These are phyloP conservation scores for Aegilops speltoides DNA, from an alignment of 176 grass and related monocot species.

Conservation along the genomic window DNA sequence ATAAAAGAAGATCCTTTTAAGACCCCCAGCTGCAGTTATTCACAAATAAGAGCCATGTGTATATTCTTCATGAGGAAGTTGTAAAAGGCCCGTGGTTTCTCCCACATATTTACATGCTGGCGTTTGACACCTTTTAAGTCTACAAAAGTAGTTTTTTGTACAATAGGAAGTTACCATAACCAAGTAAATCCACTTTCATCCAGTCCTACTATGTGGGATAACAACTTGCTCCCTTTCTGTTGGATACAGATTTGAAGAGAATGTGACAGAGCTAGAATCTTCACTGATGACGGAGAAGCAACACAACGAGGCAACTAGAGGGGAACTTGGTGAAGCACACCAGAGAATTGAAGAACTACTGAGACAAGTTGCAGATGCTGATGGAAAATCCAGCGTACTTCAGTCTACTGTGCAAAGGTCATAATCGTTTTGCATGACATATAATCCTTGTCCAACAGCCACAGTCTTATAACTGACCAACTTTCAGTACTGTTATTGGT, in stretches of 20 bases:
- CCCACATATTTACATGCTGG: background rate
- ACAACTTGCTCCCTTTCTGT: constrained; percentile 8
- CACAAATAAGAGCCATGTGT: background rate
- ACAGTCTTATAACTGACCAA: background rate
- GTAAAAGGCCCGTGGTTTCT: background rate
- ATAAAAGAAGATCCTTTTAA: background rate
- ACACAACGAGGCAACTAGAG: constrained; percentile 39
- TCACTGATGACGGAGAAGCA: constrained; percentile 42
- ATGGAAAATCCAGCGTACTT: constrained; percentile 49
- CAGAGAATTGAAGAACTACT: constrained; percentile 53
- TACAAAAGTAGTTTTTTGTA: constrained; percentile 4
- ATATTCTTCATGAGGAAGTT: background rate
- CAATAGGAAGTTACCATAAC: background rate
- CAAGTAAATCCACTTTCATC: constrained; percentile 16
- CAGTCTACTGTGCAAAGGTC: constrained; percentile 68
- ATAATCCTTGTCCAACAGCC: constrained; percentile 9
- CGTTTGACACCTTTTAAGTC: background rate
- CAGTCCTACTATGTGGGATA: constrained; percentile 3
- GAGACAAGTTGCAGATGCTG: constrained; percentile 48
- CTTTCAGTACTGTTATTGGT: background rate
- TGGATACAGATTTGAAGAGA: constrained; percentile 57
- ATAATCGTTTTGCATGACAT: constrained; percentile 20
- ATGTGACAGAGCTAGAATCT: constrained; percentile 45
- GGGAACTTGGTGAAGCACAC: constrained; percentile 50
- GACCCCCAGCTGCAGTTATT: background rate